These are phyloP conservation scores for Lichtheimia ornata DNA, from an alignment of 371 early-diverging fungal genomes.

Conservation along the genomic window DNA sequence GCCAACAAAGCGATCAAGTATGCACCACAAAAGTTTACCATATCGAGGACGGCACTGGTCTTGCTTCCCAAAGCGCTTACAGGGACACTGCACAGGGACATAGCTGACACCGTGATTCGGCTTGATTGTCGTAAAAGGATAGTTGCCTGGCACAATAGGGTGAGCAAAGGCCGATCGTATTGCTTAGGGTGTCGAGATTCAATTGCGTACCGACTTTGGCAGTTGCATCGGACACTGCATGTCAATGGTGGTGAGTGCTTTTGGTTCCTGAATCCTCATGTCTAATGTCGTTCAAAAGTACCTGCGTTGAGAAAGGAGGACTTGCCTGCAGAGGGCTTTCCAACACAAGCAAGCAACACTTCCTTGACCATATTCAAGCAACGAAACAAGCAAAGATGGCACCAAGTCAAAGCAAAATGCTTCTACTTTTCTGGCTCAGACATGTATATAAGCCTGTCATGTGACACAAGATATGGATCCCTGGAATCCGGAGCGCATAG, in stretches of 20 bases:
- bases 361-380: conserved; percentile 39
- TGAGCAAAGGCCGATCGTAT: background rate
- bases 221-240: conserved; percentile 72
- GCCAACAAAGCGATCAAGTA: no score
- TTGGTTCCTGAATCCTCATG: no score
- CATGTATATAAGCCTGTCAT: no score
- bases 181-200: background rate
- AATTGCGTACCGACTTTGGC: conserved; percentile 71
- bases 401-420: background rate
- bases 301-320: conserved; percentile 69
- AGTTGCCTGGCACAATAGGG: conserved; percentile 40
- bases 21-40: conserved; percentile 45
- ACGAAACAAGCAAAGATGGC: background rate
- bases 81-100: conserved; percentile 72
- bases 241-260: background rate
- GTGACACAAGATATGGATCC: no score
- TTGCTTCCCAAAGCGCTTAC: conserved; percentile 56
- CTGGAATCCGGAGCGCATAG: no score
- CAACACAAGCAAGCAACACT: conserved; percentile 75
- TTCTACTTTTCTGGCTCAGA: no score
- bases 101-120: conserved; percentile 81
- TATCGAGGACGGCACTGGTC: conserved; percentile 69
- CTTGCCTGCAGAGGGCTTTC: conserved; percentile 80
- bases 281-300: background rate
- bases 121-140: conserved; percentile 83